A percentile compares a stretch with the other conserved stretches of the same genome.
Evolutionary conservation across 176 grass and related monocot genomes (phyloP).

Genomic region (Paspalum notatum): DNA sequence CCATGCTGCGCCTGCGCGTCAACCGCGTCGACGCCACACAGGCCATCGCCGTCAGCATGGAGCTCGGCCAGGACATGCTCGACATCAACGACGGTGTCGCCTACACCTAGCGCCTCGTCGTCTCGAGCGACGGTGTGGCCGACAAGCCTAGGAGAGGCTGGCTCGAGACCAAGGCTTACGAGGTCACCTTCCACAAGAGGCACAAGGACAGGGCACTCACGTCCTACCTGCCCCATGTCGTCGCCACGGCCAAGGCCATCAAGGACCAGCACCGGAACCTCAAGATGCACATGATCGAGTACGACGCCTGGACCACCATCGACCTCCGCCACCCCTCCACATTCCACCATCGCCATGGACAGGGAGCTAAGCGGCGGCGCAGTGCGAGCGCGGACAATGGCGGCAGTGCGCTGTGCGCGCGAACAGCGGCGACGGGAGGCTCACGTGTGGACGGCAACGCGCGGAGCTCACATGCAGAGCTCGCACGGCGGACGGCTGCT

Average conservation of each 20-base stretch:
- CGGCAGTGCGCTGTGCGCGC: too few species aligned
- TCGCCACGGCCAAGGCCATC: slow-evolving; percentile 46
- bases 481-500: too few species aligned
- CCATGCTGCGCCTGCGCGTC: slow-evolving; percentile 32
- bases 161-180: slow-evolving; percentile 28
- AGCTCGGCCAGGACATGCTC: slow-evolving; percentile 46
- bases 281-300: slow-evolving; percentile 54
- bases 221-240: slow-evolving; percentile 65
- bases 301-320: slow-evolving; percentile 47
- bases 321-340: slow-evolving; percentile 65
- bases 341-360: slow-evolving; percentile 66
- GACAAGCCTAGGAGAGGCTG: background rate
- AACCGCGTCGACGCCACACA: slow-evolving; percentile 34
- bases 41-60: slow-evolving; percentile 46
- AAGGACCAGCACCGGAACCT: slow-evolving; percentile 44
- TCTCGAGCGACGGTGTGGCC: slow-evolving; percentile 20
- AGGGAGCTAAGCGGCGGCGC: slow-evolving; percentile 30
- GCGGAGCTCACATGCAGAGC: too few species aligned
- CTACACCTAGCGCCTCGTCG: slow-evolving; percentile 49
- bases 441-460: too few species aligned
- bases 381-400: too few species aligned
- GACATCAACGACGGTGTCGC: slow-evolving; percentile 43
- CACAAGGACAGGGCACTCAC: slow-evolving; percentile 52
- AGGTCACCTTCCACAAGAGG: slow-evolving; percentile 66
- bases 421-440: too few species aligned